Base-by-base conservation (phyloP, 1,139 yeast genomes). In the Magnusiomyces sp. region DNA sequence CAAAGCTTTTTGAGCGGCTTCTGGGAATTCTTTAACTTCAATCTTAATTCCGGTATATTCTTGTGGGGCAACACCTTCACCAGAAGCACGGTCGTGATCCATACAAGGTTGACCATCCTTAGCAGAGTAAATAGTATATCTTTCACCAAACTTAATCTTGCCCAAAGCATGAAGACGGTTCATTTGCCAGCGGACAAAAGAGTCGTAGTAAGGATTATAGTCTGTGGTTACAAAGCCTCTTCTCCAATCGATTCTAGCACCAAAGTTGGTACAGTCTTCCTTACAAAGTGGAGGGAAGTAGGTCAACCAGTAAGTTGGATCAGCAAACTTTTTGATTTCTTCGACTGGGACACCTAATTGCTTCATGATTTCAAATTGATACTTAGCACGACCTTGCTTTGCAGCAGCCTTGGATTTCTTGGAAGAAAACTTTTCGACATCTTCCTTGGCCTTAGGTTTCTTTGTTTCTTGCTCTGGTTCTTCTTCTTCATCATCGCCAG, bases 61-160 rank as follows among this genome's bases (percentile, higher is more conserved):
- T 71, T 94, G 98, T 42, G 98, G 97, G 59, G 83, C 79, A 48
- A 92, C 90, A 67, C 95, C 98, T 74, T 92, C 99, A 66, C 99
- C 99, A 48, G 92, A 80, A 69, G 79, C 84, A 76, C 99, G 84
- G 71, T 92, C 99, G 70, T 92, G 99, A 70, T 92, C 98, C 89
- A 92, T 90, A 76, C 99, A 92, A 45, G 98, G 95, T 74, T 92
- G 99, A 55, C 97, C 97, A 71, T 92, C 98, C 72, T 86, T 90
- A 65, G 90, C 95, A 41, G 97, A 90, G 72, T 87, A 92, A 61
- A 92, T 88, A 58, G 99, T 94, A 75, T 89, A 88, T 73, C 99
- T 83, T 73, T 92, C 95, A 68, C 98, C 99, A 62, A 92, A 92
- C 74, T 90, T 92, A 71, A 92, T 89, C 72, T 89, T 92, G 55